phyloP scores from a whole-genome alignment of 176 grass and related monocot species.

The Lolium perenne region DNA sequence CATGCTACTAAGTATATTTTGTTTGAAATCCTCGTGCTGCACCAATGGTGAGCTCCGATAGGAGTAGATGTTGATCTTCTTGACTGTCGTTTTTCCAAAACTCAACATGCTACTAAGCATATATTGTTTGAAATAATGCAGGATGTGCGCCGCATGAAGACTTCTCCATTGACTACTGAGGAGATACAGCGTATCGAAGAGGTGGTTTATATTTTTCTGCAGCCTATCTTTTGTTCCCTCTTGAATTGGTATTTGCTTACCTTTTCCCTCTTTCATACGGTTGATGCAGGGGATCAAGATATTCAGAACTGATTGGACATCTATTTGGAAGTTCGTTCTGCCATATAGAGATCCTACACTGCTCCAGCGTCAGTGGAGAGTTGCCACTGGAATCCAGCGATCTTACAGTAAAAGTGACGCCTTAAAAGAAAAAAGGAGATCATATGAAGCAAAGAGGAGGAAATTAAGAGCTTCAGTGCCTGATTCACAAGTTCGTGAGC shows the following conservation, averaged over 20 bases:
- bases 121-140: constrained; percentile 55
- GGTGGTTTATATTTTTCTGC: constrained; percentile 51
- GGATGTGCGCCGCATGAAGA: constrained; percentile 82
- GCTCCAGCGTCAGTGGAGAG: constrained; percentile 85
- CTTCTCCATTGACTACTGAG: constrained; percentile 73
- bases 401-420: constrained; percentile 87
- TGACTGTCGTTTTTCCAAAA: constrained; percentile 15
- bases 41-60: constrained; percentile 19
- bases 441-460: constrained; percentile 90
- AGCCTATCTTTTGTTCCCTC: constrained; percentile 30
- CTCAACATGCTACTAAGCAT: constrained; percentile 16
- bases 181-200: constrained; percentile 68
- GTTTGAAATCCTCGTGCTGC: constrained; percentile 37
- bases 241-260: constrained; percentile 36
- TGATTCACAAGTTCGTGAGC: constrained; percentile 40
- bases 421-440: constrained; percentile 68
- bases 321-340: constrained; percentile 78
- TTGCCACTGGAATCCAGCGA: constrained; percentile 80
- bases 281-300: constrained; percentile 74
- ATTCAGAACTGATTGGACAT: constrained; percentile 90
- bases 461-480: constrained; percentile 66
- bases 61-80: constrained; percentile 23
- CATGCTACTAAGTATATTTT: constrained; percentile 33
- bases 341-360: constrained; percentile 88
- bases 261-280: constrained; percentile 31